phyloP scores from a whole-genome alignment of 2,329 filamentous ascomycete species.

The Berkeleyomyces basicola region DNA sequence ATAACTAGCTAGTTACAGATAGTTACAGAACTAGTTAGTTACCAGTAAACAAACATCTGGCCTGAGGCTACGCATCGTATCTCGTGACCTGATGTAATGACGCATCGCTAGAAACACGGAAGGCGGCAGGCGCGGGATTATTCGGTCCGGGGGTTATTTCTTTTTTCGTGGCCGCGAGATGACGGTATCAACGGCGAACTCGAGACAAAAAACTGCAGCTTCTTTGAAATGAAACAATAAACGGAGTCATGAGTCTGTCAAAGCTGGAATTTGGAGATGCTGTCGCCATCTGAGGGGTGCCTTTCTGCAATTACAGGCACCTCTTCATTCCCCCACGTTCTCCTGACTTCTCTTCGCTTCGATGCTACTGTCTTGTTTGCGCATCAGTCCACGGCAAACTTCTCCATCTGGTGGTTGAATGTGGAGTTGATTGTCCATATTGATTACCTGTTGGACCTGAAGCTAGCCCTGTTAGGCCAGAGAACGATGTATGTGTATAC shows the following conservation, averaged over 20 bases:
- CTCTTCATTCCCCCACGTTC: neutral
- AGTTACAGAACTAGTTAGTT: too few relatives aligned
- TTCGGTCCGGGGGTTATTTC: neutral
- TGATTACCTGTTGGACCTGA: neutral
- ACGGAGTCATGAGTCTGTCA: neutral
- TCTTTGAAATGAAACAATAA: neutral
- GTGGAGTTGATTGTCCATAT: neutral
- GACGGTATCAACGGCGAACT: neutral
- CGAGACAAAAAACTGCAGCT: neutral
- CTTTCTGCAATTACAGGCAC: neutral
- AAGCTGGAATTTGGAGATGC: neutral
- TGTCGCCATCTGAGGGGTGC: neutral
- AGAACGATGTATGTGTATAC: too few relatives aligned
- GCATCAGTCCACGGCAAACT: neutral
- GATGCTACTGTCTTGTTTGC: neutral
- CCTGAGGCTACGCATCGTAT: neutral
- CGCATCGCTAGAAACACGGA: neutral
- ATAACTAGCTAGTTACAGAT: too few relatives aligned
- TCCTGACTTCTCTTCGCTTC: neutral
- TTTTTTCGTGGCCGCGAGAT: neutral
- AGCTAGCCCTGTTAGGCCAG: neutral
- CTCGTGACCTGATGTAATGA: neutral
- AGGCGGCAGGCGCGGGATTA: neutral
- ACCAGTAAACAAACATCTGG: neutral
- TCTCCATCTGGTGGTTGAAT: neutral